Evolutionary conservation across 805 yeast species (phyloP), one percentile per base, ranked within the genome.

Genomic region (Maudiozyma turicensis): DNA sequence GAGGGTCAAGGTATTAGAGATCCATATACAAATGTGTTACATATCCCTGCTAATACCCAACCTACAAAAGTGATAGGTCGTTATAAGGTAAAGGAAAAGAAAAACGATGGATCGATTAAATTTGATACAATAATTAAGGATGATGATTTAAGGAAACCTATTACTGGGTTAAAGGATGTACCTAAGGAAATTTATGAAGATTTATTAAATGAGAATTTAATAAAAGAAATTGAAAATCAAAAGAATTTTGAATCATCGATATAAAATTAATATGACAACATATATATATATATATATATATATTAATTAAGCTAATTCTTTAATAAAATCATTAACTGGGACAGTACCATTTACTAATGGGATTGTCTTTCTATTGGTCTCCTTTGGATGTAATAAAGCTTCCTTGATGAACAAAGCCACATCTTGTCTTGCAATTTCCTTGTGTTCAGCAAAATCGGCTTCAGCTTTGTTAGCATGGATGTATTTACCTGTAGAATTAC

Each of bases 1-100:
- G 68, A 66, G 20, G 58, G 59, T 20, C 74, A 80, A 45, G 90
- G 90, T 0, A 63, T 78, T 20, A 80, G 81, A 60, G 98, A 91
- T 62, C 78, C 84, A 1, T 91, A 89, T 64, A 85, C 96, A 0
- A 95, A 95, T n/a, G 73, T 84, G 33, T 72, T 75, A 37, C 87
- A 88, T 63, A 79, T 78, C 34, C 96, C 98, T 3, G 62, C 58
- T 20, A 70, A 72, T 5, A 83, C 95, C 7, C 99, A 93, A 67
- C 87, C 98, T 1, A 70, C 76, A 6, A 58, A 59, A 43, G 68
- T 72, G 6, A 55, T 60, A 32, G 56, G 66, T 51, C 34, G 55
- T 43, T 55, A 54, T 46, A 48, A 59, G 48, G 44, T 59, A 49
- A 31, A 44, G 48, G 32, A 43, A 68, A 34, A 35, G 3, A 46